Percentiles rank a stretch among this genome's conserved stretches.
phyloP scores from a whole-genome alignment of 2,329 filamentous ascomycete species.

The Trichoderma arundinaceum region DNA sequence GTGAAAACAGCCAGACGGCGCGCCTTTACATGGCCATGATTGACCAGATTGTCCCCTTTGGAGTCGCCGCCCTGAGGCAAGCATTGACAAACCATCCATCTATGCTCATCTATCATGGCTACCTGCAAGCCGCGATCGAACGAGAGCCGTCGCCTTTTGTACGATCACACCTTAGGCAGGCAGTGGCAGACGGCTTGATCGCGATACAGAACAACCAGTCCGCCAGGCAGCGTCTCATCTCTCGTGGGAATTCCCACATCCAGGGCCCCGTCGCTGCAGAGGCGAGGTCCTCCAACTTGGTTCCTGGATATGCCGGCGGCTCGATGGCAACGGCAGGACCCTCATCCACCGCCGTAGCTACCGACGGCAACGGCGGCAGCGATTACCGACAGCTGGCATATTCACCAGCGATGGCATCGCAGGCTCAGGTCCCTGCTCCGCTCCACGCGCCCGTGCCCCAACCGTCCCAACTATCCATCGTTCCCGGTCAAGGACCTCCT shows the following conservation, averaged over 20 bases:
- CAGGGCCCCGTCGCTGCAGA: background rate
- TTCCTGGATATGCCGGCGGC: background rate
- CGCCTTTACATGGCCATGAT: conserved; percentile 58
- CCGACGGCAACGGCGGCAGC: background rate
- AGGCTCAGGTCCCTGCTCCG: background rate
- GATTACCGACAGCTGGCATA: conserved; percentile 5
- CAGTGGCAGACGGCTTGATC: conserved; percentile 54
- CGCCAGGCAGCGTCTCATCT: conserved; percentile 35
- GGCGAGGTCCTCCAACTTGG: background rate
- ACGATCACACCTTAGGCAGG: conserved; percentile 56
- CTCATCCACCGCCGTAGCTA: background rate
- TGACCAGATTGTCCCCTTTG: conserved; percentile 58
- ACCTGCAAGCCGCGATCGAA: conserved; percentile 59
- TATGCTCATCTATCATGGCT: conserved; percentile 54
- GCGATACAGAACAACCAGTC: conserved; percentile 54
- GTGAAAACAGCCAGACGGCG: conserved; percentile 42
- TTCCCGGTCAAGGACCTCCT: conserved; percentile 6
- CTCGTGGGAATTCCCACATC: conserved; percentile 15
- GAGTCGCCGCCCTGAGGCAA: conserved; percentile 53
- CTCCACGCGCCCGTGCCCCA: conserved; percentile 19
- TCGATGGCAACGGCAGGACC: conserved; percentile 21
- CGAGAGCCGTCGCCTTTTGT: conserved; percentile 55
- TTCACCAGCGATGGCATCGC: background rate
- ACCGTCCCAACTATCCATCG: conserved; percentile 10
- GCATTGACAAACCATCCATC: conserved; percentile 55